Evolutionary conservation across 208 protist genomes (phyloP).

Genomic region (Leishmania mexicana): DNA sequence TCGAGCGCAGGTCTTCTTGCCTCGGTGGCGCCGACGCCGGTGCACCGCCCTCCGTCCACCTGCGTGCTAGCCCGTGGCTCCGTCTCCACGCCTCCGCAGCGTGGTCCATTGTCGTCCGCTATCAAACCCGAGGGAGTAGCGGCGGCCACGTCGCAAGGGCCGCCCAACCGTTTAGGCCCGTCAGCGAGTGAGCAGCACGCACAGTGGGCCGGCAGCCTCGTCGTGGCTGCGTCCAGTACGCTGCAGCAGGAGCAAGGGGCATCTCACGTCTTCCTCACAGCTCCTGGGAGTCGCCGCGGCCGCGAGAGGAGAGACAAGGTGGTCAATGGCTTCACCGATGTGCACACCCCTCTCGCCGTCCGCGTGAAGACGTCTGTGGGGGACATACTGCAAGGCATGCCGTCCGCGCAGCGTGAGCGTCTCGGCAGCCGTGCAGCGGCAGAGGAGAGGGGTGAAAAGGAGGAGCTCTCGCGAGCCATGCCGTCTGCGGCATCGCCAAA

Average conservation of each 20-base stretch:
- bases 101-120: background rate
- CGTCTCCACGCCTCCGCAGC: background rate
- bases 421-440: slow-evolving; percentile 19
- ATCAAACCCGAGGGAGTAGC: background rate
- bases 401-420: slow-evolving; percentile 18
- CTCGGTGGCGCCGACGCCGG: slow-evolving; percentile 4
- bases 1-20: slow-evolving; percentile 9
- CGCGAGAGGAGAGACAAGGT: background rate
- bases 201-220: slow-evolving; percentile 28
- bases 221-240: slow-evolving; percentile 11
- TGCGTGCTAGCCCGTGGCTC: background rate
- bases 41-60: slow-evolving; percentile 15
- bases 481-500: background rate
- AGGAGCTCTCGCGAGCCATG: slow-evolving; percentile 2
- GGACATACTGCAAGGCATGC: slow-evolving; percentile 24
- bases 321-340: background rate
- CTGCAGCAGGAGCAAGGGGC: background rate
- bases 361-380: slow-evolving; percentile 16
- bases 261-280: background rate
- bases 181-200: slow-evolving; percentile 18
- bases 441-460: slow-evolving; percentile 13
- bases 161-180: slow-evolving; percentile 7
- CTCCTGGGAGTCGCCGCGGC: background rate
- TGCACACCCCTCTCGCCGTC: slow-evolving; percentile 15
- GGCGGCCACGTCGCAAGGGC: background rate